Evolutionary conservation across 1,284 basidiomycete genomes (phyloP).

Genomic region (Irpex lacteus): DNA sequence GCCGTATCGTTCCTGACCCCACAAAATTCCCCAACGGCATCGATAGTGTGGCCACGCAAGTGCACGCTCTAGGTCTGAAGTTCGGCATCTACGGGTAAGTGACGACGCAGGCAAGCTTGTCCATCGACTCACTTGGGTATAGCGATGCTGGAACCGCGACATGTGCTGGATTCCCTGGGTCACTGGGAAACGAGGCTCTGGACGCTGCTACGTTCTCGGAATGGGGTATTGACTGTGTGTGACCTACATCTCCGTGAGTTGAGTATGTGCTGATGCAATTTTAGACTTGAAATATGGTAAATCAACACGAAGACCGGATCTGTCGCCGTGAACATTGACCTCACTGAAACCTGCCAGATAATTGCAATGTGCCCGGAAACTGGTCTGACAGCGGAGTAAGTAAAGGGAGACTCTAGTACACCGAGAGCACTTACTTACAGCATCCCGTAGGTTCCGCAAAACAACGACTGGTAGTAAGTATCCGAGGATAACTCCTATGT

Average conservation of each 20-base stretch:
- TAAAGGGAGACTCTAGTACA: not conserved
- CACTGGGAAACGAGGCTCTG: constrained; percentile 43
- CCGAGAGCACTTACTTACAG: not conserved
- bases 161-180: constrained; percentile 52
- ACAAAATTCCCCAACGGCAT: constrained; percentile 55
- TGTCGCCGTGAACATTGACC: not conserved
- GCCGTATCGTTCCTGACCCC: constrained; percentile 46
- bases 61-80: constrained; percentile 51
- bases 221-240: constrained; percentile 52
- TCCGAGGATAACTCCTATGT: not conserved
- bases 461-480: constrained; percentile 51
- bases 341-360: constrained; percentile 33
- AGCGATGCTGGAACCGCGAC: constrained; percentile 55
- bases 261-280: constrained; percentile 7
- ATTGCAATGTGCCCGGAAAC: constrained; percentile 52
- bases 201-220: constrained; percentile 50
- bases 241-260: constrained; percentile 1
- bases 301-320: not conserved
- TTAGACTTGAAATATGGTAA: constrained; percentile 51
- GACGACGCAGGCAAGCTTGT: too few relatives aligned
- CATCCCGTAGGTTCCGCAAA: constrained; percentile 32
- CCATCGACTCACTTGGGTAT: not conserved
- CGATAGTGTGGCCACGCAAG: constrained; percentile 37
- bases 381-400: constrained; percentile 45
- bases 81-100: constrained; percentile 49